Base-by-base conservation (phyloP, 139 green algal genomes). In the Klebsormidium nitens region DNA sequence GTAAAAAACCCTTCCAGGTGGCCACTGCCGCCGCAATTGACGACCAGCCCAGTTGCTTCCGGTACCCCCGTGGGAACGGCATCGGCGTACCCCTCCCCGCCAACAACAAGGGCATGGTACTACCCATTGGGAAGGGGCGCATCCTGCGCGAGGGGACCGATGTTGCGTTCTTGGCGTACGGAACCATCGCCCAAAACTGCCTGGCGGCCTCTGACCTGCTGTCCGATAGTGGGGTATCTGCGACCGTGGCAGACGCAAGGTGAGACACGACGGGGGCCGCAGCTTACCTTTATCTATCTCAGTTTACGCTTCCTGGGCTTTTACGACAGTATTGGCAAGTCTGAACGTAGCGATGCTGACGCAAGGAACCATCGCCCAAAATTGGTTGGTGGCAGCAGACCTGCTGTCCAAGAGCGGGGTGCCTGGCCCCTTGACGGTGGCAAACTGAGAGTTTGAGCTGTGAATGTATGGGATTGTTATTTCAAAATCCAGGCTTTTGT, bases 41-140 rank as follows among this genome's bases (percentile, higher is more conserved):
- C 67, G 91, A 99, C 74, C 69, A 76, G 48, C 91, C 94, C n/a
- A 91, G 76, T 31, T 94, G 85, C 81, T 95, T 98, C 78, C 79
- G 92, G 50, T 97, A 89, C 85, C 95, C 95, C 0, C 86, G 95
- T 52, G 95, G 94, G 57, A 96, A 95, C 61, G 95, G 95, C 47
- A 71, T 98, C 11, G 95, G 95, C 23, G 46, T 98, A 1, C 90
- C 96, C 79, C 74, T 99, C 28, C 76, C 89, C 1, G 81, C 71
- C 11, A 69, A 39, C 69, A 81, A 81, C 57, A 98, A 98, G 83
- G 93, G 91, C 36, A 87, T 72, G 14, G 83, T 87, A 1, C 40
- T 95, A 26, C 46, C 23, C 23, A 81, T 97, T 62, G 93, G 93
- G 32, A 93, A 92, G 74, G 92, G 87, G 23, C 47, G 91, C 14